Evolutionary conservation across 2,329 filamentous ascomycete genomes (phyloP).

Genomic region (Beauveria bassiana): DNA sequence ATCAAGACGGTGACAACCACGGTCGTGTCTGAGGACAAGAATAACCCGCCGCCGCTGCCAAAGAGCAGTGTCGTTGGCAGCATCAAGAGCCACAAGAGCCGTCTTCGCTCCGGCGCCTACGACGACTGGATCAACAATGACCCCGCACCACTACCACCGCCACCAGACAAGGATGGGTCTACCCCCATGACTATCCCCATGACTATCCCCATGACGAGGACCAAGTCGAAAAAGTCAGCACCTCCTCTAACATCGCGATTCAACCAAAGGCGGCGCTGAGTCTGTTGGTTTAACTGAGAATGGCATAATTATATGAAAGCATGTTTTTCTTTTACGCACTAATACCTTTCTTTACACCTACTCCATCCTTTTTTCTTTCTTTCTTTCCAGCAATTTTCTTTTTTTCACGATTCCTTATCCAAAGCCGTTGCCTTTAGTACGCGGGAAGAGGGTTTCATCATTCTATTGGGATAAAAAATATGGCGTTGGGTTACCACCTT

Average conservation of each 20-base stretch:
- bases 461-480: too few species aligned
- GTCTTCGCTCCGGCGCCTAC: background rate
- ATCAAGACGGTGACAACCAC: slow-evolving; percentile 8
- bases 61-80: background rate
- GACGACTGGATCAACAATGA: background rate
- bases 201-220: background rate
- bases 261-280: background rate
- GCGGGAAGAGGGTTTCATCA: too few species aligned
- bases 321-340: too few species aligned
- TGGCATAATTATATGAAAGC: background rate
- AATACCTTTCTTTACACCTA: too few species aligned
- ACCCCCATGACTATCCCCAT: background rate
- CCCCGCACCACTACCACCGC: background rate
- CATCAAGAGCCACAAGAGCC: background rate
- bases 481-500: too few species aligned
- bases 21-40: background rate
- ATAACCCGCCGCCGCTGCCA: background rate
- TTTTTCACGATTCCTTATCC: too few species aligned
- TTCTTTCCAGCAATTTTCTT: too few species aligned
- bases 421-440: too few species aligned
- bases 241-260: slow-evolving; percentile 1
- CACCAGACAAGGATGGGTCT: background rate
- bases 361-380: too few species aligned
- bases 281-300: background rate
- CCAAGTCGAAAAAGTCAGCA: background rate